Conservation (phyloP, 2,329 filamentous ascomycete species). For the Penicillium sp. region DNA sequence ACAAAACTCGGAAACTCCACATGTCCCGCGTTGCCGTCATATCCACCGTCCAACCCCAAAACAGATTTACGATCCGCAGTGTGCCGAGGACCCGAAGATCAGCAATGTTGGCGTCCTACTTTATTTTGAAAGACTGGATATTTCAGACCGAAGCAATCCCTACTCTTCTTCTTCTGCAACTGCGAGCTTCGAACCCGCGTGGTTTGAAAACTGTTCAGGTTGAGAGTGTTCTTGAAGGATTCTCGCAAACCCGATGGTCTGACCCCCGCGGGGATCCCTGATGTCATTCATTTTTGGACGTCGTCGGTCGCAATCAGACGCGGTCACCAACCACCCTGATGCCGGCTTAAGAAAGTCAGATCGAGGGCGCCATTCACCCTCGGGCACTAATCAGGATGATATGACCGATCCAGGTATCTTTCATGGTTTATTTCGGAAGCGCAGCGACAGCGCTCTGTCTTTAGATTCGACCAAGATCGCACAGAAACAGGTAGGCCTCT, state of each 20-base stretch:
- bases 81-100: slow-evolving; percentile 27
- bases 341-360: slow-evolving; percentile 13
- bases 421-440: slow-evolving; percentile 35
- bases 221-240: neutral
- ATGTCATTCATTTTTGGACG: slow-evolving; percentile 40
- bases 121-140: slow-evolving; percentile 2
- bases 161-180: neutral
- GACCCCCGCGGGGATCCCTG: neutral
- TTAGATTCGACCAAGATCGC: slow-evolving; percentile 7
- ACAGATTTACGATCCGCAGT: slow-evolving; percentile 11
- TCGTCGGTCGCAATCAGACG: slow-evolving; percentile 36
- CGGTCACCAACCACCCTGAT: slow-evolving; percentile 20
- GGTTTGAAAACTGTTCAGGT: neutral
- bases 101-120: slow-evolving; percentile 4
- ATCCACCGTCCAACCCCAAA: slow-evolving; percentile 6
- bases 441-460: slow-evolving; percentile 18
- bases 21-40: slow-evolving; percentile 22
- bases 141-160: neutral
- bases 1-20: slow-evolving; percentile 16
- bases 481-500: slow-evolving; percentile 13
- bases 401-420: slow-evolving; percentile 22
- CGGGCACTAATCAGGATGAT: slow-evolving; percentile 7
- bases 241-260: neutral
- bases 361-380: slow-evolving; percentile 21
- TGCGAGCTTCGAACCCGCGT: neutral